phyloP scores from a whole-genome alignment of 208 protist genomes.

The Trypanosoma avium region DNA sequence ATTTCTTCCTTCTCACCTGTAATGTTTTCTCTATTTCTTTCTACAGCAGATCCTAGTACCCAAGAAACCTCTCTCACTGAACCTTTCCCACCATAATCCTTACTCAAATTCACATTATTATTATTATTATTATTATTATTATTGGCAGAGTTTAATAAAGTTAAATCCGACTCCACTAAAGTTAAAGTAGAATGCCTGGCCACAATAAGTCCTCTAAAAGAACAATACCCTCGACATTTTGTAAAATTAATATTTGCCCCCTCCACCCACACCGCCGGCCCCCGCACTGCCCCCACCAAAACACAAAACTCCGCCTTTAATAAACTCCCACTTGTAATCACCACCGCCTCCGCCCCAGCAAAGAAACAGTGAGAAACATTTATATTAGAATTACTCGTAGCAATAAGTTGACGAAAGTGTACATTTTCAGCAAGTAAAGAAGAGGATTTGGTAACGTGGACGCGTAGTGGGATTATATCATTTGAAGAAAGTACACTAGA shows the following conservation, averaged over 20 bases:
- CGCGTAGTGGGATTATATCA: slow-evolving; percentile 15
- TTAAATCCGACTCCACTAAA: slow-evolving; percentile 7
- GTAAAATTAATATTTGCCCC: slow-evolving; percentile 1
- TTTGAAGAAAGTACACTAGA: neutral
- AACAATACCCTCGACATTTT: slow-evolving; percentile 13
- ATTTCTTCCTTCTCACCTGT: no score
- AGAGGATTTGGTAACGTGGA: slow-evolving; percentile 7
- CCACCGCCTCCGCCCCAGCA: slow-evolving; percentile 22
- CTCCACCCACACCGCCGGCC: slow-evolving; percentile 18
- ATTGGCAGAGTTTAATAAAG: neutral
- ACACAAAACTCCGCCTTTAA: slow-evolving; percentile 6
- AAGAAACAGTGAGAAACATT: slow-evolving; percentile 15
- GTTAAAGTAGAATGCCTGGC: slow-evolving; percentile 11
- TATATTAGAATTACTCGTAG: slow-evolving; percentile 3
- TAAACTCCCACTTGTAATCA: neutral
- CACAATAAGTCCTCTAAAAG: slow-evolving; percentile 2
- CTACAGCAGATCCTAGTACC: neutral
- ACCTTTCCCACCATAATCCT: neutral
- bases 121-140: neutral
- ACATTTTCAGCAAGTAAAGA: slow-evolving; percentile 8
- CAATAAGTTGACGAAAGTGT: slow-evolving; percentile 20
- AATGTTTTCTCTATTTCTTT: neutral
- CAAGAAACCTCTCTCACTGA: neutral
- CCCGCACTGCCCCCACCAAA: slow-evolving; percentile 20
- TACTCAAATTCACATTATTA: neutral